Evolutionary conservation across 306 rosid species (phyloP).

Genomic region (Delonix regia): DNA sequence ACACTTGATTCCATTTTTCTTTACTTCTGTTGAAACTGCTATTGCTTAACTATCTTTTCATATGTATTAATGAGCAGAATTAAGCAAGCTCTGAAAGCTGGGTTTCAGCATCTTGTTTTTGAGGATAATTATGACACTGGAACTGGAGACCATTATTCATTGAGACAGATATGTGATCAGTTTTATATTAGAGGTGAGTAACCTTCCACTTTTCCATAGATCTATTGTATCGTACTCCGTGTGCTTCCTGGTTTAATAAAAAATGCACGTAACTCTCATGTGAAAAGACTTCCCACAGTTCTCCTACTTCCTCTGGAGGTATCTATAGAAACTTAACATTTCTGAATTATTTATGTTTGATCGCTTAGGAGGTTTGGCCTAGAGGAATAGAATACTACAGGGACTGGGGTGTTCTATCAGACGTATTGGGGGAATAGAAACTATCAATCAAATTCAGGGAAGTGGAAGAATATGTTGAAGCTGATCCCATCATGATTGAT

Average conservation of each 20-base stretch:
- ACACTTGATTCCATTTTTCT: constrained; percentile 28
- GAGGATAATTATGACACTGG: constrained; percentile 99
- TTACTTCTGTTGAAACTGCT: constrained; percentile 26
- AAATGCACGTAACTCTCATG: background rate
- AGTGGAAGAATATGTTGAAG: constrained; percentile 22
- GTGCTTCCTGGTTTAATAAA: constrained; percentile 1
- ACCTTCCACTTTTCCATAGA: constrained; percentile 29
- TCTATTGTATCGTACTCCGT: background rate
- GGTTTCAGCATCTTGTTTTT: constrained; percentile 90
- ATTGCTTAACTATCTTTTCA: constrained; percentile 31
- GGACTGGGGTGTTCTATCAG: constrained; percentile 7
- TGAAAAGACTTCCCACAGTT: constrained; percentile 1
- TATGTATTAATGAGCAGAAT: constrained; percentile 61
- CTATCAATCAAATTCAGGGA: constrained; percentile 9
- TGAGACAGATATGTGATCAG: constrained; percentile 97
- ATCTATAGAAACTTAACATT: constrained; percentile 1
- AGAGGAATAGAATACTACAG: background rate
- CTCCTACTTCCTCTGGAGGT: constrained; percentile 17
- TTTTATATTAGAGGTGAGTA: constrained; percentile 79
- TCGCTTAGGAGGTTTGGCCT: constrained; percentile 17
- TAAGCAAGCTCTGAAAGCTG: constrained; percentile 82
- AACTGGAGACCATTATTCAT: constrained; percentile 97
- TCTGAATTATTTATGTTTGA: constrained; percentile 20
- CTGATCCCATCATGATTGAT: background rate
- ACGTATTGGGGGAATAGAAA: constrained; percentile 6